Evolutionary conservation across 306 rosid genomes (phyloP).

Genomic region (Comarum palustre): DNA sequence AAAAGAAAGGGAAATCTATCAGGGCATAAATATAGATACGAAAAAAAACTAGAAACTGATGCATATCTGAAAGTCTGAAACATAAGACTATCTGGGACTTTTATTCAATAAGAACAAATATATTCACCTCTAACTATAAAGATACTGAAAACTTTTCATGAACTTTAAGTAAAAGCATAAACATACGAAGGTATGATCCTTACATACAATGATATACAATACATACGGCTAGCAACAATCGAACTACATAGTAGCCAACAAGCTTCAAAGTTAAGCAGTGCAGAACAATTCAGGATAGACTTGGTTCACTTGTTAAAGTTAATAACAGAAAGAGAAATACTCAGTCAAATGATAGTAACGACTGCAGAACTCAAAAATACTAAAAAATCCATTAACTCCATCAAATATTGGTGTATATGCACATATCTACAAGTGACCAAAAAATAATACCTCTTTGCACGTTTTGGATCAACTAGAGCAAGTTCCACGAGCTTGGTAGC

Average conservation of each 20-base stretch:
- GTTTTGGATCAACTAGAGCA: slow-evolving; percentile 87
- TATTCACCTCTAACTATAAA: not conserved
- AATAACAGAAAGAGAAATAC: not conserved
- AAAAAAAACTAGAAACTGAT: not conserved
- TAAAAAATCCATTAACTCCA: not conserved
- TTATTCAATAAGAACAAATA: not conserved
- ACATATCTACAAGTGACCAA: slow-evolving; percentile 1
- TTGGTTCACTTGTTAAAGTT: not conserved
- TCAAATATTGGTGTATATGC: not conserved
- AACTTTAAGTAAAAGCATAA: not conserved
- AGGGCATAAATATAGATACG: not conserved
- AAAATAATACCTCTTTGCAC: slow-evolving; percentile 74
- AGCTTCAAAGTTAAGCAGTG: not conserved
- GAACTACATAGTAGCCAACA: not conserved
- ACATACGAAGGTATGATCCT: not conserved
- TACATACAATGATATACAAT: not conserved
- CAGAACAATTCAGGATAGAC: not conserved
- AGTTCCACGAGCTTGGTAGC: slow-evolving; percentile 93
- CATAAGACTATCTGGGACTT: not conserved
- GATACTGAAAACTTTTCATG: not conserved
- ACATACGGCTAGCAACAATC: not conserved
- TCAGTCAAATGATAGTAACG: not conserved
- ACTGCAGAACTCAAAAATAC: not conserved
- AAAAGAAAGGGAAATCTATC: not conserved
- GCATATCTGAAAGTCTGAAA: not conserved